These are phyloP conservation scores for Polytrichum commune DNA, from an alignment of 225 moss, liverwort and hornwort genomes.

Conservation along the genomic window DNA sequence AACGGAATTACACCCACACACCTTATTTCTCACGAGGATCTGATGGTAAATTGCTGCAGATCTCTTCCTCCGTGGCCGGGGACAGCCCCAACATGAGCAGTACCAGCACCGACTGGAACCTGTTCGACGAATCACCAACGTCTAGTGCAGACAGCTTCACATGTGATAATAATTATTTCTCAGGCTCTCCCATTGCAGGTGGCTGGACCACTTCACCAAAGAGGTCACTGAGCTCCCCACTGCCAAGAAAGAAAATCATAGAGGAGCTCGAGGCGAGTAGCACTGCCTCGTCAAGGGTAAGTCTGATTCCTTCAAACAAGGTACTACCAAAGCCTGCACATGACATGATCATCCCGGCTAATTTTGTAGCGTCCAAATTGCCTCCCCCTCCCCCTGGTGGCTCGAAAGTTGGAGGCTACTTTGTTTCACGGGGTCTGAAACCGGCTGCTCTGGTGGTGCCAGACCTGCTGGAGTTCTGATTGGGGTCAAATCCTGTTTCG, in stretches of 20 bases:
- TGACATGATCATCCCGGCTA: slow-evolving; percentile 25
- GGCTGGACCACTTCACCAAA: slow-evolving; percentile 24
- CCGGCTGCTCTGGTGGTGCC: no score
- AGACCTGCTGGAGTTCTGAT: no score
- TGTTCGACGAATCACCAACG: slow-evolving; percentile 41
- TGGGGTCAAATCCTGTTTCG: no score
- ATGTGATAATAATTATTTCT: neutral
- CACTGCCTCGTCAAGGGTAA: slow-evolving; percentile 18
- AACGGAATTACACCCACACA: no score
- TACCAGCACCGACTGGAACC: slow-evolving; percentile 35
- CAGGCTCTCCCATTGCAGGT: slow-evolving; percentile 25
- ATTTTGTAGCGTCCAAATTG: slow-evolving; percentile 25
- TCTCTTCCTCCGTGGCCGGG: slow-evolving; percentile 20
- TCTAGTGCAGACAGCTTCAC: slow-evolving; percentile 18
- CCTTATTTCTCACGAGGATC: no score
- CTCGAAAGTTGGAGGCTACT: slow-evolving; percentile 20
- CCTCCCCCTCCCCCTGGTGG: slow-evolving; percentile 38
- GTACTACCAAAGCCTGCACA: slow-evolving; percentile 3
- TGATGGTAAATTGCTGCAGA: slow-evolving; percentile 6
- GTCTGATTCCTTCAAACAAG: neutral
- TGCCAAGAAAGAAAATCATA: slow-evolving; percentile 13
- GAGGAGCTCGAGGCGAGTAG: slow-evolving; percentile 17
- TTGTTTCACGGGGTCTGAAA: no score
- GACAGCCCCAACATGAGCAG: slow-evolving; percentile 28
- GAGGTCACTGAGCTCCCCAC: slow-evolving; percentile 16